Evolutionary conservation across 768 basidiomycete genomes (phyloP).

Genomic region (Mrakia hoshinonis): DNA sequence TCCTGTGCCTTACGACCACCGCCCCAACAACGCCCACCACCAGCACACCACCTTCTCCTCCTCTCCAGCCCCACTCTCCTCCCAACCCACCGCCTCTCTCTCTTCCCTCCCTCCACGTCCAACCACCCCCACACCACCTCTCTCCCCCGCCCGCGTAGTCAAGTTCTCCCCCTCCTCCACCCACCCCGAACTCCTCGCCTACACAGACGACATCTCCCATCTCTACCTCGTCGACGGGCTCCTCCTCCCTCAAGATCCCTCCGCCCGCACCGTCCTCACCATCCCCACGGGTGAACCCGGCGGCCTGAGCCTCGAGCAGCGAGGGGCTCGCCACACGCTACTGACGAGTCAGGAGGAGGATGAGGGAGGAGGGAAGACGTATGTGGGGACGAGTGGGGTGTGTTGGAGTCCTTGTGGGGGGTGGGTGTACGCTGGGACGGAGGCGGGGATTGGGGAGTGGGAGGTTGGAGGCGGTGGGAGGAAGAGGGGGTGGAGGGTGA

Average conservation of each 20-base stretch:
- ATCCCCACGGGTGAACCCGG: not conserved
- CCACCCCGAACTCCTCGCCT: constrained; percentile 3
- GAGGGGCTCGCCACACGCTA: not conserved
- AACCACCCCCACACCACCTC: not conserved
- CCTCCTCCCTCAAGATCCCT: not conserved
- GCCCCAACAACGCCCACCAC: not conserved
- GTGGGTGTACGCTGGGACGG: constrained; percentile 22
- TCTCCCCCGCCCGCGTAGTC: constrained; percentile 20
- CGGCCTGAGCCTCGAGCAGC: not conserved
- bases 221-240: constrained; percentile 16
- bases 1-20: not conserved
- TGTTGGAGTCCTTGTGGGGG: constrained; percentile 22
- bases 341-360: not conserved
- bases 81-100: not conserved
- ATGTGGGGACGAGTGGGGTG: constrained; percentile 9
- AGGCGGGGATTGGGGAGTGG: constrained; percentile 22
- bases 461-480: constrained; percentile 6
- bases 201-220: constrained; percentile 20
- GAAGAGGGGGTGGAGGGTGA: constrained; percentile 6
- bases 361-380: not conserved
- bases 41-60: not conserved
- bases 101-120: not conserved
- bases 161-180: constrained; percentile 20
- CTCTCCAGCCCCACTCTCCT: not conserved
- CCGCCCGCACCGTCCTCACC: not conserved